A percentile compares a stretch with the other conserved stretches of the same genome.
Conservation (phyloP, 306 rosid species). For the Elaeagnus macrophylla region DNA sequence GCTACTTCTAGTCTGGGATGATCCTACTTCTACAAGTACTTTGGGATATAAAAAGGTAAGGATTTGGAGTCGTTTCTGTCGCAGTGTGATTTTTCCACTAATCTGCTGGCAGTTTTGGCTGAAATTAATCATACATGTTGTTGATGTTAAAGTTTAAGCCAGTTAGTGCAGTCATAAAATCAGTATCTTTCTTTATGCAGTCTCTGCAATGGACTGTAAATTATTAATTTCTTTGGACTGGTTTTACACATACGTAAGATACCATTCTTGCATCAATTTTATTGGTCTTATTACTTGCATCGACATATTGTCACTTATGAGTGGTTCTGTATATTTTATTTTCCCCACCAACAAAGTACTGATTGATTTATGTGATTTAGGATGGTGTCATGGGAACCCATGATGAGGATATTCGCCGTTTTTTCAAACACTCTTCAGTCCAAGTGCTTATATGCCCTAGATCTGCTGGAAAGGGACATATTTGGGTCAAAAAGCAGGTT, state of each 20-base stretch:
- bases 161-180: not conserved
- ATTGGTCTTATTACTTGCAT: not conserved
- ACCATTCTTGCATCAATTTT: too few relatives aligned
- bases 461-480: slow-evolving; percentile 65
- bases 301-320: not conserved
- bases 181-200: not conserved
- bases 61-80: not conserved
- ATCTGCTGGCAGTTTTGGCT: not conserved
- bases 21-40: slow-evolving; percentile 68
- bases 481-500: slow-evolving; percentile 59
- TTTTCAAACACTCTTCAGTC: slow-evolving; percentile 81
- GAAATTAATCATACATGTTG: not conserved
- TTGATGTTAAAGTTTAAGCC: too few relatives aligned
- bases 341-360: slow-evolving; percentile 1
- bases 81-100: too few relatives aligned
- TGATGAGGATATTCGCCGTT: slow-evolving; percentile 71
- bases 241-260: not conserved
- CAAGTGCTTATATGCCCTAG: slow-evolving; percentile 71
- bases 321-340: not conserved
- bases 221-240: not conserved
- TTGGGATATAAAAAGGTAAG: slow-evolving; percentile 62
- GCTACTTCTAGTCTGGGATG: slow-evolving; percentile 86
- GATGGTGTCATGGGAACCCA: slow-evolving; percentile 61
- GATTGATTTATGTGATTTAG: slow-evolving; percentile 25
- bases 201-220: not conserved